phyloP scores from a whole-genome alignment of 2,329 filamentous ascomycete species.

The Penicillium thymicola region DNA sequence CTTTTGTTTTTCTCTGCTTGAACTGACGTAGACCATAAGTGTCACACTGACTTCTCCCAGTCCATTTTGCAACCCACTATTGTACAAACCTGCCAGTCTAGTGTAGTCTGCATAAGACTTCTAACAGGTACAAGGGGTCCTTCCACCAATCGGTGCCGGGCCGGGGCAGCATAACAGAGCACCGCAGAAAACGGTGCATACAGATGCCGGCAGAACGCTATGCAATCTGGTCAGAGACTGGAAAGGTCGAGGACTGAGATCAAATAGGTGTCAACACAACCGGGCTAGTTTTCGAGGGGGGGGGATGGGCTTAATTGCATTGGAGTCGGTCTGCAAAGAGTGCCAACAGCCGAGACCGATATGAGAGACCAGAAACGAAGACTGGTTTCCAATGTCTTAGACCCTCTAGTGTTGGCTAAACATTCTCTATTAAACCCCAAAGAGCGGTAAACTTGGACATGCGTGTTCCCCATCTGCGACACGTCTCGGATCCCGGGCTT shows the following conservation, averaged over 20 bases:
- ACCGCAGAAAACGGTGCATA: conserved; percentile 14
- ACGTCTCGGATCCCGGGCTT: conserved; percentile 9
- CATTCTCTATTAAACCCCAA: conserved; percentile 7
- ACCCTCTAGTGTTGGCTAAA: conserved; percentile 8
- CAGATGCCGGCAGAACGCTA: conserved; percentile 1
- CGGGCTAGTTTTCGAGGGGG: conserved; percentile 3
- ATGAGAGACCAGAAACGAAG: conserved; percentile 7
- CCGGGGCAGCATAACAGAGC: not conserved
- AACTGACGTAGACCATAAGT: not conserved
- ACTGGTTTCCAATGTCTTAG: conserved; percentile 22
- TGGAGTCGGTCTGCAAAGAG: conserved; percentile 2
- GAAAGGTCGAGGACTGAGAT: conserved; percentile 4
- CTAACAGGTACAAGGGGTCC: conserved; percentile 3
- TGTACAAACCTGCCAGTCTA: conserved; percentile 10
- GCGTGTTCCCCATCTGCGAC: conserved; percentile 8
- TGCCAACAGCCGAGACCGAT: conserved; percentile 8
- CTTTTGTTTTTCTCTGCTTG: not conserved
- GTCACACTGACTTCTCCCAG: conserved; percentile 10
- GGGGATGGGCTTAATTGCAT: not conserved
- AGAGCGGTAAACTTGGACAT: conserved; percentile 20
- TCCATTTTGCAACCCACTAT: conserved; percentile 13
- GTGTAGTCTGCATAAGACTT: conserved; percentile 4
- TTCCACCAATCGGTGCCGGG: conserved; percentile 4
- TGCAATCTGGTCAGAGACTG: conserved; percentile 2
- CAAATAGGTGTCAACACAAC: not conserved